Percentiles rank a stretch among this genome's conserved stretches.
Conservation (phyloP, 306 rosid genomes). For the Gastrolobium villosum region DNA sequence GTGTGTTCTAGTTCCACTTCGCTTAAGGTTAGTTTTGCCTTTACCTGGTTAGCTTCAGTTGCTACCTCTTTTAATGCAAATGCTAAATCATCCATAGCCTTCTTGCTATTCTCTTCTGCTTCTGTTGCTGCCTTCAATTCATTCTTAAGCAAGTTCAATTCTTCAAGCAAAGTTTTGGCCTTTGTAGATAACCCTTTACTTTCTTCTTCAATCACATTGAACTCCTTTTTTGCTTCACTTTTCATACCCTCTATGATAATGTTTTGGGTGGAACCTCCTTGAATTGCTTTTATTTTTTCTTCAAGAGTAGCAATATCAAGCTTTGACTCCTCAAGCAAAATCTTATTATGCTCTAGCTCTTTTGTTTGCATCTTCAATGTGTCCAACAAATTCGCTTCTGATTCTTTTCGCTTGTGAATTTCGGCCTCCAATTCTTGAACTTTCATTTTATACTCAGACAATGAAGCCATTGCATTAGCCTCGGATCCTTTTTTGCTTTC, state of each 20-base stretch:
- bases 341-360: slow-evolving; percentile 67
- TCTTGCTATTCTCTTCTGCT: slow-evolving; percentile 84
- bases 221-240: slow-evolving; percentile 42
- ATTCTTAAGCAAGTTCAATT: slow-evolving; percentile 53
- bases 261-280: slow-evolving; percentile 23
- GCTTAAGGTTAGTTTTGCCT: slow-evolving; percentile 55
- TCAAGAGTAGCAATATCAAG: slow-evolving; percentile 58
- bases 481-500: slow-evolving; percentile 56
- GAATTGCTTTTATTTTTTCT: slow-evolving; percentile 44
- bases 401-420: slow-evolving; percentile 56
- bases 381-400: slow-evolving; percentile 67
- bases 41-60: slow-evolving; percentile 72
- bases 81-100: slow-evolving; percentile 92
- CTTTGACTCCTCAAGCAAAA: slow-evolving; percentile 69
- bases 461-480: slow-evolving; percentile 41
- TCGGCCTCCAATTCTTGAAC: slow-evolving; percentile 64
- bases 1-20: slow-evolving; percentile 68
- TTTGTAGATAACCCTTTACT: slow-evolving; percentile 36
- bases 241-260: slow-evolving; percentile 19
- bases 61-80: slow-evolving; percentile 88
- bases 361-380: slow-evolving; percentile 68
- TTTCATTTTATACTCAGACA: slow-evolving; percentile 47
- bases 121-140: slow-evolving; percentile 65
- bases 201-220: slow-evolving; percentile 30
- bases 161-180: slow-evolving; percentile 44